A percentile compares a stretch with the other conserved stretches of the same genome.
Evolutionary conservation across 2,329 filamentous ascomycete species (phyloP).

Genomic region (Fusarium illudens): DNA sequence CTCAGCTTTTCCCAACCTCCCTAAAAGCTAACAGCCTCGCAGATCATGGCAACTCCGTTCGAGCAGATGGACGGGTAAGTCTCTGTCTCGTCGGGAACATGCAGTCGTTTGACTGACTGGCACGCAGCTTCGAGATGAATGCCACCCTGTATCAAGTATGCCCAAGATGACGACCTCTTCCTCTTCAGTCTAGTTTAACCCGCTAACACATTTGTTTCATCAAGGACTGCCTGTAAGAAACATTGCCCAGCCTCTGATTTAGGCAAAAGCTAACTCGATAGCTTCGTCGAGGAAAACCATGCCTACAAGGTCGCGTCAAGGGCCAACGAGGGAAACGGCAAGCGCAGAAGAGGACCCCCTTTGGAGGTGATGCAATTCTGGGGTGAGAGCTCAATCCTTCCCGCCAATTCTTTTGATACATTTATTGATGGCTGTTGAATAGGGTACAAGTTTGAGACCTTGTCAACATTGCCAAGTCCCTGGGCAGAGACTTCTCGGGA

Average conservation of each 20-base stretch:
- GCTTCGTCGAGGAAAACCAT: conserved; percentile 94
- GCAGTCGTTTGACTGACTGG: conserved; percentile 27
- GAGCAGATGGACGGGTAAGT: conserved; percentile 80
- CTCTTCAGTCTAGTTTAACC: neutral
- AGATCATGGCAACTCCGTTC: conserved; percentile 89
- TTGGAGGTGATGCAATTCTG: conserved; percentile 91
- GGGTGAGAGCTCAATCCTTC: conserved; percentile 62
- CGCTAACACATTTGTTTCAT: conserved; percentile 26
- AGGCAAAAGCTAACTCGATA: conserved; percentile 47
- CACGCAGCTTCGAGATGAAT: conserved; percentile 88
- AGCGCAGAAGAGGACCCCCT: conserved; percentile 54
- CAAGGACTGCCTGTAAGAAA: conserved; percentile 63
- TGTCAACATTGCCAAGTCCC: conserved; percentile 77
- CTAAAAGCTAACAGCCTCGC: conserved; percentile 10
- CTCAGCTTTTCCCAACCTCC: neutral
- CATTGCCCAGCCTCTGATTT: neutral
- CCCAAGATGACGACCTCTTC: conserved; percentile 42
- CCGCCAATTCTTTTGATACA: neutral
- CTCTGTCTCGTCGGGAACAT: neutral
- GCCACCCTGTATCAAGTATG: conserved; percentile 87
- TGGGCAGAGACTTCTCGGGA: conserved; percentile 79
- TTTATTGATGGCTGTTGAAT: neutral
- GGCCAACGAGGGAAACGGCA: conserved; percentile 58
- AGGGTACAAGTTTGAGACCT: conserved; percentile 97
- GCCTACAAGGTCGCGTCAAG: conserved; percentile 72